Evolutionary conservation across 225 moss, liverwort and hornwort genomes (phyloP).

Genomic region (Bryum argenteum): DNA sequence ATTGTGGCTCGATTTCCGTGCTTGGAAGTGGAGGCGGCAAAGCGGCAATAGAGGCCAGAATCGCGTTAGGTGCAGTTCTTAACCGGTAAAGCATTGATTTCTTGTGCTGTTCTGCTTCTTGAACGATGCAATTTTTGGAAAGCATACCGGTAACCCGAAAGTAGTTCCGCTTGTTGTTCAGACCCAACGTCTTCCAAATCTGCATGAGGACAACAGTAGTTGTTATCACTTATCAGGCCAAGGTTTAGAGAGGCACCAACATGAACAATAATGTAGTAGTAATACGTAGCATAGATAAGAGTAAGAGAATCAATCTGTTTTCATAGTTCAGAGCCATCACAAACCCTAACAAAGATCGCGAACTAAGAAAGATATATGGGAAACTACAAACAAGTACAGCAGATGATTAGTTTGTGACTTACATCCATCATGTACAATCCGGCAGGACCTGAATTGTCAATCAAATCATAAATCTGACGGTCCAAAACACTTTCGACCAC

Average conservation of each 20-base stretch:
- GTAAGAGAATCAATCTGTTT: conserved; percentile 11
- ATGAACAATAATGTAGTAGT: conserved; percentile 19
- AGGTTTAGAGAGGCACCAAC: conserved; percentile 10
- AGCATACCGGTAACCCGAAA: conserved; percentile 89
- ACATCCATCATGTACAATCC: conserved; percentile 99
- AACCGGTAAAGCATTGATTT: conserved; percentile 91
- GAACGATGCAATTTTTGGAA: conserved; percentile 69
- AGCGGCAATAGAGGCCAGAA: conserved; percentile 29
- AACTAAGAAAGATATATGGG: not conserved
- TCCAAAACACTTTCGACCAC: conserved; percentile 88
- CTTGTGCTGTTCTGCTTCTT: conserved; percentile 94
- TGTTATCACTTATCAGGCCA: conserved; percentile 23
- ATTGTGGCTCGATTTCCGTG: conserved; percentile 37
- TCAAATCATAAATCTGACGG: conserved; percentile 89
- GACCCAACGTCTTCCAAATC: conserved; percentile 90
- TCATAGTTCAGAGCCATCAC: conserved; percentile 9
- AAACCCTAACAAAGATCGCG: conserved; percentile 1
- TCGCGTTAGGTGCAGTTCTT: conserved; percentile 73
- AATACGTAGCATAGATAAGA: not conserved
- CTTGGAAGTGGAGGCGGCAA: conserved; percentile 26
- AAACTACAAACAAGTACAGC: not conserved
- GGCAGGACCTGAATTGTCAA: conserved; percentile 72
- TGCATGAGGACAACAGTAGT: conserved; percentile 45
- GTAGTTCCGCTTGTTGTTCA: conserved; percentile 98
- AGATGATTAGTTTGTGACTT: conserved; percentile 27